phyloP scores from a whole-genome alignment of 2,329 filamentous ascomycete species.

The Endocalyx cinctus region DNA sequence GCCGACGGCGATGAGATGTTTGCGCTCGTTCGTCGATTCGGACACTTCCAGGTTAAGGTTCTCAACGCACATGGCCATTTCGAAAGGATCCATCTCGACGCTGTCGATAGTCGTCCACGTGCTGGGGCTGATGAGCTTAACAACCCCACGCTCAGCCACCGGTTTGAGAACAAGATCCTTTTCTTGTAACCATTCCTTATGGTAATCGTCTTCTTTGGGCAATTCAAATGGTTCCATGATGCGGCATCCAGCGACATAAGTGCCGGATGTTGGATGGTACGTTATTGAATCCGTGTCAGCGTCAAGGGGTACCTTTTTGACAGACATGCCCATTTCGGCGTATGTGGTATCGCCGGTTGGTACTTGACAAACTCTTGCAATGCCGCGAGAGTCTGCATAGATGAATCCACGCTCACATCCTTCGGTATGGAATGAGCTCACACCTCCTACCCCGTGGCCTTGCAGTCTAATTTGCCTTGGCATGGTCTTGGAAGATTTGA shows the following conservation, averaged over 20 bases:
- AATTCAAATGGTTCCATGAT: slow-evolving; percentile 69
- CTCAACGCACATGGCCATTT: slow-evolving; percentile 77
- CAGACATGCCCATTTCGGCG: slow-evolving; percentile 69
- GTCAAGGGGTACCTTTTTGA: slow-evolving; percentile 66
- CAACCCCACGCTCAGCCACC: slow-evolving; percentile 61
- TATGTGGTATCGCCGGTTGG: slow-evolving; percentile 59
- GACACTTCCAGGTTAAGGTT: slow-evolving; percentile 84
- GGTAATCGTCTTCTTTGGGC: slow-evolving; percentile 79
- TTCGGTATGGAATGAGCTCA: slow-evolving; percentile 73
- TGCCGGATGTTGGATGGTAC: slow-evolving; percentile 69
- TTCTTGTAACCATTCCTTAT: slow-evolving; percentile 75
- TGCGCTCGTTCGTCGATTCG: slow-evolving; percentile 82
- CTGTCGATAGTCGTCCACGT: slow-evolving; percentile 77
- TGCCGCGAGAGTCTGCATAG: slow-evolving; percentile 69
- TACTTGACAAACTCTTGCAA: slow-evolving; percentile 69
- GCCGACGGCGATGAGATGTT: slow-evolving; percentile 76
- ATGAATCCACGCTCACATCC: slow-evolving; percentile 79
- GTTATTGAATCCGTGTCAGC: slow-evolving; percentile 68
- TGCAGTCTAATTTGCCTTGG: slow-evolving; percentile 73
- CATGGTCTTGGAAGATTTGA: slow-evolving; percentile 74
- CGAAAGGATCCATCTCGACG: slow-evolving; percentile 66
- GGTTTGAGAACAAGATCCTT: slow-evolving; percentile 61
- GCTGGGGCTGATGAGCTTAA: slow-evolving; percentile 75
- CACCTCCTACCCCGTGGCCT: slow-evolving; percentile 61
- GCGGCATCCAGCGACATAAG: slow-evolving; percentile 74